These are phyloP conservation scores for Yamadazyma sp. DNA, from an alignment of 1,139 yeast genomes.

Conservation along the genomic window DNA sequence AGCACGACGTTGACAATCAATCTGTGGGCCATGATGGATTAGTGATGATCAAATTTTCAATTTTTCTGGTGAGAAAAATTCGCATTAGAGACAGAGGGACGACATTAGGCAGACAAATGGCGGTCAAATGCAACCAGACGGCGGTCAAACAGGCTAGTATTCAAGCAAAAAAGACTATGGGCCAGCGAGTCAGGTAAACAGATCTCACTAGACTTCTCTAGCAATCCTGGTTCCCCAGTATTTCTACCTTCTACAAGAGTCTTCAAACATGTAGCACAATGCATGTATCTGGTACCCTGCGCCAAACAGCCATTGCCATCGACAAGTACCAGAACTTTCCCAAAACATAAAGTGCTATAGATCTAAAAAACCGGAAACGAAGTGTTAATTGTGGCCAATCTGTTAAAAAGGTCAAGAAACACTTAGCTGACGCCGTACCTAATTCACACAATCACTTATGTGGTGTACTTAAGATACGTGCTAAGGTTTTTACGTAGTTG, in stretches of 20 bases:
- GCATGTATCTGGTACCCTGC: conserved; percentile 31
- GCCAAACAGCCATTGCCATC: conserved; percentile 8
- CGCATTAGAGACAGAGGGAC: neutral
- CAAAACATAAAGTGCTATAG: conserved; percentile 29
- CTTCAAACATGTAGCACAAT: conserved; percentile 45
- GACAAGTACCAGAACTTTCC: conserved; percentile 14
- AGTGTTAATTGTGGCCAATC: conserved; percentile 64
- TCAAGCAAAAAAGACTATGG: too few species aligned
- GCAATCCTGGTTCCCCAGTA: too few species aligned
- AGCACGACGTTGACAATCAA: conserved; percentile 83
- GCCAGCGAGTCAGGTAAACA: too few species aligned
- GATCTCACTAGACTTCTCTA: too few species aligned
- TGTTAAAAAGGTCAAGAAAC: conserved; percentile 59
- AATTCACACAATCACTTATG: conserved; percentile 36
- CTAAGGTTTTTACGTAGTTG: conserved; percentile 56
- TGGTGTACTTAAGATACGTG: conserved; percentile 31
- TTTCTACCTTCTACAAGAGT: conserved; percentile 1
- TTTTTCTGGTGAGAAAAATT: conserved; percentile 2
- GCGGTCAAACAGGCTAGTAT: too few species aligned
- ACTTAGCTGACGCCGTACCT: conserved; percentile 48
- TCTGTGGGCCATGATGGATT: conserved; percentile 77
- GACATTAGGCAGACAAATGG: neutral
- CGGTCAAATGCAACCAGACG: too few species aligned
- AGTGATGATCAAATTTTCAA: conserved; percentile 4
- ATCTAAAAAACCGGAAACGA: conserved; percentile 79